Evolutionary conservation across 768 basidiomycete species (phyloP), one percentile per base, ranked within the genome.

Genomic region (Termitomyces sp.): DNA sequence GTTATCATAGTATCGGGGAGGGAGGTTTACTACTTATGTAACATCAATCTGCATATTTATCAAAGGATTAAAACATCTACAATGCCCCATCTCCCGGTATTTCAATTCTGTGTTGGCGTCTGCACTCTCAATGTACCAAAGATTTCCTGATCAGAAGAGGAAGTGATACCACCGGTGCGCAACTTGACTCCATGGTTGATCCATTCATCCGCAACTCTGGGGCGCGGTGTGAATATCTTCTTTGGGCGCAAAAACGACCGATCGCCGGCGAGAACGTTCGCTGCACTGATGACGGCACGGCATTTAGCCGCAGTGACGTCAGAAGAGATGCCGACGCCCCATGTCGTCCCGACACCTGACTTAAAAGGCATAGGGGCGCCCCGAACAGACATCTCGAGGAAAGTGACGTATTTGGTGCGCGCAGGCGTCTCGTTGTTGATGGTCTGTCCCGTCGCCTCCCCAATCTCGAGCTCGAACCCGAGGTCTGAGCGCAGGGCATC

Each of bases 311-410:
- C 82, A 12, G 84, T 75, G 61, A 88, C 84, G 60, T 91, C 87
- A 12, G 82, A 75, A 64, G 90, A 90, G 53, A 87, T 75, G 7
- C 88, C 89, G 30, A 89, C 84, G 59, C 88, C 88, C 88, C 88
- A 91, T 75, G 58, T 53, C 38, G 61, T 64, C 43, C 65, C 66
- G n/a, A 56, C 59, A 21, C 81, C 87, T 17, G 86, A 85, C 59
- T 78, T 72, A 35, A 72, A 69, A 50, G 82, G 74, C 24, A 12
- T n/a, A 12, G 76, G 71, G 22, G 72, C 71, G 52, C 78, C 77
- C 21, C 76, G 68, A 2, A 76, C 71, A 58, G 84, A 77, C 60
- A 93, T 74, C 65, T 92, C 88, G 64, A 93, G 79, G 71, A 86
- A 91, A 5, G 88, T 87, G 7, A 84, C 90, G 2, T 86, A 84